Evolutionary conservation across 169 alveolate species (phyloP).

Genomic region (Cryptosporidium muris): DNA sequence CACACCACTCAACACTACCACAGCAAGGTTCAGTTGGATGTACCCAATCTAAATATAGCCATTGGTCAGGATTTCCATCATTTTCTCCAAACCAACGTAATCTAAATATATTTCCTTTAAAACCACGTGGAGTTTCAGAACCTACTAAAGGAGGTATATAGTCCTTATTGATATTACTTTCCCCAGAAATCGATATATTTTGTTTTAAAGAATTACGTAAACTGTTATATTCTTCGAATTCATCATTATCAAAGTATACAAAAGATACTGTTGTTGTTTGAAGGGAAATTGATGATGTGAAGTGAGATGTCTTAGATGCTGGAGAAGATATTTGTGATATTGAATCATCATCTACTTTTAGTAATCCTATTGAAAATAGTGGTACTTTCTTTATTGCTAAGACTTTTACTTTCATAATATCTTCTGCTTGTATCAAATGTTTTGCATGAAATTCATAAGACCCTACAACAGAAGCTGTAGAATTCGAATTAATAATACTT

Average conservation of each 20-base stretch:
- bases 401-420: constrained; percentile 66
- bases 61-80: constrained; percentile 70
- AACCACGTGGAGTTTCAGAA: constrained; percentile 16
- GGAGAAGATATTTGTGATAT: constrained; percentile 17
- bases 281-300: constrained; percentile 11
- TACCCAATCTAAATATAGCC: constrained; percentile 64
- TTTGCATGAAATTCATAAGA: constrained; percentile 42
- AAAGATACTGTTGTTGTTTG: constrained; percentile 61
- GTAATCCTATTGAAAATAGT: constrained; percentile 36
- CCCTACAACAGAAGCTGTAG: not conserved
- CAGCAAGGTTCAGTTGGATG: constrained; percentile 68
- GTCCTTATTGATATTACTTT: constrained; percentile 8
- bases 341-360: constrained; percentile 11
- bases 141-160: constrained; percentile 21
- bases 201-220: constrained; percentile 19
- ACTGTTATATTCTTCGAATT: constrained; percentile 48
- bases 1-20: constrained; percentile 41
- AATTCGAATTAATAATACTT: not conserved
- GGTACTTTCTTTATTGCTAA: constrained; percentile 23
- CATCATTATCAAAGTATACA: constrained; percentile 58
- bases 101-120: constrained; percentile 37
- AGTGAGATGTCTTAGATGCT: not conserved
- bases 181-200: not conserved
- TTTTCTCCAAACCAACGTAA: constrained; percentile 69
- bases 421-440: constrained; percentile 50